A percentile compares a stretch with the other conserved stretches of the same genome.
Evolutionary conservation across 1,139 yeast species (phyloP).

Genomic region (Debaryomyces nepalensis): DNA sequence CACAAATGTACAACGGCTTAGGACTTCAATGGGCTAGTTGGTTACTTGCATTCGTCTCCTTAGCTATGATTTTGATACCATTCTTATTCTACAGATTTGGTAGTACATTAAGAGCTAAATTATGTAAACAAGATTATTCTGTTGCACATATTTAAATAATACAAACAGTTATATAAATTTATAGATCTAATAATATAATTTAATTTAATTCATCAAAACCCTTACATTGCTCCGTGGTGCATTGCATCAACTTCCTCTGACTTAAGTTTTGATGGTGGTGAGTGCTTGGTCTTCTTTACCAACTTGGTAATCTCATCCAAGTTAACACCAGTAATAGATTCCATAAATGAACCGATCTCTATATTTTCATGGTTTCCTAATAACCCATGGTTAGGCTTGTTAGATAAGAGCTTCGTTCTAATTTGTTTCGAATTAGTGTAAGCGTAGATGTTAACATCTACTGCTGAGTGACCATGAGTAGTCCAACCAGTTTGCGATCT

Average conservation of each 20-base stretch:
- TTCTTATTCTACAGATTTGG: constrained; percentile 78
- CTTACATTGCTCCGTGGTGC: constrained; percentile 11
- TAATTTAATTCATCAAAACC: background rate
- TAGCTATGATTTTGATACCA: constrained; percentile 85
- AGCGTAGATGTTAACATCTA: constrained; percentile 84
- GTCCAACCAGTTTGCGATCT: constrained; percentile 87
- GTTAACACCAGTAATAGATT: constrained; percentile 56
- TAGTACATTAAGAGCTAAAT: constrained; percentile 59
- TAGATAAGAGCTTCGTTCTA: constrained; percentile 35
- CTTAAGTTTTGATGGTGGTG: constrained; percentile 26
- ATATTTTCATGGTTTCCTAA: constrained; percentile 84
- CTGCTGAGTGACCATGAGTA: constrained; percentile 89
- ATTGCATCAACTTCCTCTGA: constrained; percentile 7
- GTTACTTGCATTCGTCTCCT: constrained; percentile 79
- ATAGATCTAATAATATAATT: constrained; percentile 6
- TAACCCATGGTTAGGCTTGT: constrained; percentile 47
- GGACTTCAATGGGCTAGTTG: constrained; percentile 86
- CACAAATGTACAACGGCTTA: constrained; percentile 75
- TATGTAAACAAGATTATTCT: constrained; percentile 69
- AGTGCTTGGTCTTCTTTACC: constrained; percentile 50
- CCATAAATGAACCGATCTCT: constrained; percentile 78
- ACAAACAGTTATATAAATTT: constrained; percentile 4
- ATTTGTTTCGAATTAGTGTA: constrained; percentile 58
- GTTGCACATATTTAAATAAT: constrained; percentile 9
- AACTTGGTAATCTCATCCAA: constrained; percentile 54